These are phyloP conservation scores for sunflower (Helianthus annuus) DNA, from an alignment of 129 eudicot species.

Conservation along the genomic window HanXRQr2.0-SUNRISE NC_035441.2:154235831-154236330, in stretches of 20 bases:
- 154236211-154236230: background rate
- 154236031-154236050: slow-evolving; percentile 14
- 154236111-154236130: slow-evolving; percentile 60
- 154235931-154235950: slow-evolving; percentile 59
- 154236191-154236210: slow-evolving; percentile 28
- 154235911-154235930: slow-evolving; percentile 58
- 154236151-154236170: slow-evolving; percentile 57
- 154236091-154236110: slow-evolving; percentile 56
- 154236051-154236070: slow-evolving; percentile 25
- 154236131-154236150: slow-evolving; percentile 66
- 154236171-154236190: slow-evolving; percentile 14
- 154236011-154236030: slow-evolving; percentile 21
- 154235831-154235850: background rate
- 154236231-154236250: background rate
- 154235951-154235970: slow-evolving; percentile 50
- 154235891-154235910: slow-evolving; percentile 21
- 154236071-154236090: slow-evolving; percentile 29
- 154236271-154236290: slow-evolving; percentile 5
- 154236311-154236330: background rate
- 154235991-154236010: slow-evolving; percentile 51
- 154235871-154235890: slow-evolving; percentile 24
- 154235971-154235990: slow-evolving; percentile 57
- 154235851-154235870: slow-evolving; percentile 26
- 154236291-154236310: slow-evolving; percentile 15
- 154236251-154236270: background rate